Base-by-base conservation (phyloP, 768 basidiomycete species). In the Lyophyllum semitale region DNA sequence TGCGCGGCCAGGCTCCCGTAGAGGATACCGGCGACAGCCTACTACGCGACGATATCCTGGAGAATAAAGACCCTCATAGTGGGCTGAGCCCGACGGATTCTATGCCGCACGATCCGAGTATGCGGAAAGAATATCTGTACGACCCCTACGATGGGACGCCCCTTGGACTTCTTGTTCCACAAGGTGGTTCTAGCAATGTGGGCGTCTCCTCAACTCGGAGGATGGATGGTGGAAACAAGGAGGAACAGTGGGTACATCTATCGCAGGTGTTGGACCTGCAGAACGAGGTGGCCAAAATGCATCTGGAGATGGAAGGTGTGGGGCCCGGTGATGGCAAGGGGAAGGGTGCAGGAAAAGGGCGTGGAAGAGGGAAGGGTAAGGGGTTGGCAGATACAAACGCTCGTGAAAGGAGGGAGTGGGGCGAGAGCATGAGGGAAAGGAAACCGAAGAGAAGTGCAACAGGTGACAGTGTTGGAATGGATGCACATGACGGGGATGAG, bases 291-390 rank as follows among this genome's bases (percentile, higher is more conserved):
- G 84, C 89, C 5, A 75, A 73, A 59, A 83, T 89, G 80, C 90
- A 91, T 64, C 70, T 85, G 9, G 83, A 86, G 23, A 88, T 92
- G 87, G 90, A 92, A 66, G 80, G 80, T 37, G 77, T 87, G 43
- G 83, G 84, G 1, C 59, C 70, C 29, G 60, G 72, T 37, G 63
- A 67, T 35, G 65, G 59, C 11, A 67, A 67, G 55, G 54, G 67
- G 13, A 76, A 77, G 54, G 69, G 72, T 8, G 75, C 75, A n/a
- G 70, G 62, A 45, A 66, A 71, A 53, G 71, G 69, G 0, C 66
- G 68, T 30, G 66, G 38, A 44, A 68, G 47, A 55, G 67, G 26
- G 66, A 72, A 17, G 50, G 57, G 62, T 13, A 59, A 62, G 55
- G 51, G 26, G 42, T 22, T 42, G 22, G 60, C 17, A 38, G 37